phyloP scores from a whole-genome alignment of 2,329 filamentous ascomycete genomes.

The Cytospora mali region DNA sequence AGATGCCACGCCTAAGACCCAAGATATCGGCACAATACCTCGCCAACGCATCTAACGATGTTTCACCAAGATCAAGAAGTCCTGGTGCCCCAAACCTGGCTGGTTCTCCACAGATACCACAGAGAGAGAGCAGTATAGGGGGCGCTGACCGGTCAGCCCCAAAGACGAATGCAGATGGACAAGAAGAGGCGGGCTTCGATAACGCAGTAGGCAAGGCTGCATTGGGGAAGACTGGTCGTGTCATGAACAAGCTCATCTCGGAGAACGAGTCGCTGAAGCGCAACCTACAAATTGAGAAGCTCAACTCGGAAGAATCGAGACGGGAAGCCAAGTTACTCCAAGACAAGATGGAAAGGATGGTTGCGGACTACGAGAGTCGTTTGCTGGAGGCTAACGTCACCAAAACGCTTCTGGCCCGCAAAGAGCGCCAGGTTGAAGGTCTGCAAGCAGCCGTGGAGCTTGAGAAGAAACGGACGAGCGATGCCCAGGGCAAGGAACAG shows the following conservation, averaged over 20 bases:
- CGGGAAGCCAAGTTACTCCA: slow-evolving; percentile 68
- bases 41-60: slow-evolving; percentile 26
- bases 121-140: slow-evolving; percentile 32
- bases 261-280: slow-evolving; percentile 79
- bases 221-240: slow-evolving; percentile 73
- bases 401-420: slow-evolving; percentile 69
- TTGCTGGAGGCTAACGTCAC: slow-evolving; percentile 72
- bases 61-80: slow-evolving; percentile 25
- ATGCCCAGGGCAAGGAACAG: slow-evolving; percentile 62
- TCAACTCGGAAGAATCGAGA: slow-evolving; percentile 70
- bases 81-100: slow-evolving; percentile 28
- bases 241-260: slow-evolving; percentile 79
- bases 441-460: slow-evolving; percentile 64
- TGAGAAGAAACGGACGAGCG: slow-evolving; percentile 63
- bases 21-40: slow-evolving; percentile 29
- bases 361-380: slow-evolving; percentile 69
- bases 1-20: slow-evolving; percentile 42
- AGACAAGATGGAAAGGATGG: slow-evolving; percentile 70
- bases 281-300: slow-evolving; percentile 67
- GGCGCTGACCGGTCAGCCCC: slow-evolving; percentile 20
- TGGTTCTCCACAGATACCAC: slow-evolving; percentile 32
- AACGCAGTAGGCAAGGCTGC: slow-evolving; percentile 70
- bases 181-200: slow-evolving; percentile 49
- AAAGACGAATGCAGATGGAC: slow-evolving; percentile 26
- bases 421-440: slow-evolving; percentile 74